Evolutionary conservation across 2,329 filamentous ascomycete species (phyloP).

Genomic region (Colletotrichum sp.): DNA sequence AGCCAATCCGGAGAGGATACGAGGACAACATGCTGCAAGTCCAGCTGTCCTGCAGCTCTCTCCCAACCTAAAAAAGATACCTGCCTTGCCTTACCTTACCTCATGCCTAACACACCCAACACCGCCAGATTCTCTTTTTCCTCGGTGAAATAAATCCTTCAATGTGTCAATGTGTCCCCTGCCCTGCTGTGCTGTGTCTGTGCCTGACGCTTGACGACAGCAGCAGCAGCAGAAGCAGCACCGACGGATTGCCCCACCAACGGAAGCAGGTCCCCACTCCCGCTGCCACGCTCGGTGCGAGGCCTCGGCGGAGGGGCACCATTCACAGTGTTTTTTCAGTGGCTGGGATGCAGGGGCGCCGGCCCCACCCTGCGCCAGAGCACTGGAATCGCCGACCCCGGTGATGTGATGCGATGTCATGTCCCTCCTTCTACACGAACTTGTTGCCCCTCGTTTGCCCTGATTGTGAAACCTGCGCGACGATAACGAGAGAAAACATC

Average conservation of each 20-base stretch:
- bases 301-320: not conserved
- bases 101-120: not conserved
- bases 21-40: conserved; percentile 8
- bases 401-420: not conserved
- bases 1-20: not conserved
- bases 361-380: not conserved
- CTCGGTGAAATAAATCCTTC: not conserved
- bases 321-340: not conserved
- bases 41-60: conserved; percentile 12
- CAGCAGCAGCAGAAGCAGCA: not conserved
- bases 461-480: not conserved
- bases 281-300: not conserved
- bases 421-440: not conserved
- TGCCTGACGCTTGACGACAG: not conserved
- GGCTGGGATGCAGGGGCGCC: conserved; percentile 9
- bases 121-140: not conserved
- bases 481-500: not conserved
- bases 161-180: not conserved
- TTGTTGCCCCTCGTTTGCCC: not conserved
- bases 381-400: not conserved
- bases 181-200: not conserved
- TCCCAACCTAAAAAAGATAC: not conserved
- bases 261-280: not conserved
- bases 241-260: not conserved
- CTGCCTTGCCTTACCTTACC: not conserved